Evolutionary conservation across 1,284 basidiomycete species (phyloP), one percentile per base, ranked within the genome.

Genomic region (Exobasidium cylindrosporum): DNA sequence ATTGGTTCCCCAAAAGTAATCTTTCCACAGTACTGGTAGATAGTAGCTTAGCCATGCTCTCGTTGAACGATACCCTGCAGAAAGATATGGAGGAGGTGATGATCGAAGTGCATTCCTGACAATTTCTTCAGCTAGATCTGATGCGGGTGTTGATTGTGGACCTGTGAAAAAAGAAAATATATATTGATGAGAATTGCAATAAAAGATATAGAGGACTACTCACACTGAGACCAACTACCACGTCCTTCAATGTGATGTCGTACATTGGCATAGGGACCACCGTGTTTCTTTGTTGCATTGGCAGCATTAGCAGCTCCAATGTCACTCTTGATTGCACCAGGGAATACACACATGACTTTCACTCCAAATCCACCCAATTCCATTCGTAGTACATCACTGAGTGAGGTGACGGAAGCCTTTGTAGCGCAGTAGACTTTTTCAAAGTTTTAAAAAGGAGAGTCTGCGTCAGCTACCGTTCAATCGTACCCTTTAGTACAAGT

Each of bases 391-490:
- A 61, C 58, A 43, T 76, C 74, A 14, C 63, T 66, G 46, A 68
- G 55, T 5, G 67, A 64, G 50, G 74, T 70, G 1, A 75, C 73
- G 14, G 74, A 72, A 1, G 74, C 65, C 50, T 76, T 76, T 29
- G 69, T 72, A 2, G 73, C 65, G 1, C 65, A 66, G 63, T 76
- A 65, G 52, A 58, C 52, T 7, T 57, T 62, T 6, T 63, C 61
- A 28, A 59, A 72, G 0, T 67, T 68, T 40, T 10, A 28, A 30
- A 17, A 10, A 24, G 10, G 10, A 23, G 10, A 83, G 6, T 85
- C 89, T 11, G 84, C 85, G 45, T 89, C 79, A 1, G 87, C 88
- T 17, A 89, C 88, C 21, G 90, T n/a, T n/a, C n/a, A n/a, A n/a
- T n/a, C n/a, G n/a, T n/a, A n/a, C n/a, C n/a, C n/a, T n/a, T n/a